Percentiles rank a stretch among this genome's conserved stretches.
Conservation (phyloP, 1,284 basidiomycete species). For the Phlebopus sp. region DNA sequence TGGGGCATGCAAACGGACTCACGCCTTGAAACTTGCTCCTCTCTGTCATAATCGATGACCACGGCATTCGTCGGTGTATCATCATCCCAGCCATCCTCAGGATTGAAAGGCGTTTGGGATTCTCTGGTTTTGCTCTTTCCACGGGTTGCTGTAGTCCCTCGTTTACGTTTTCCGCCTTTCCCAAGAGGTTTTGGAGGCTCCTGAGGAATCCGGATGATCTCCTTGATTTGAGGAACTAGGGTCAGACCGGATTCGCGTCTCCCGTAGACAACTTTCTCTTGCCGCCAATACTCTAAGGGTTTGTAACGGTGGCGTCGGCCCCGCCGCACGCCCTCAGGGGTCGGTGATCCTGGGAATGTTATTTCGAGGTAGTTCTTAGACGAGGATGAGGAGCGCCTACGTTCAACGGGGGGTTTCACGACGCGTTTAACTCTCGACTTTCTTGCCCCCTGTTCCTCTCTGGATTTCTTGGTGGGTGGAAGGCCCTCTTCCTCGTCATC, state of each 20-base stretch:
- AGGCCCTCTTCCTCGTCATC: slow-evolving; percentile 33
- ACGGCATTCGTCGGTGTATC: slow-evolving; percentile 66
- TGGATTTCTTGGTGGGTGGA: slow-evolving; percentile 30
- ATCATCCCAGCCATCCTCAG: slow-evolving; percentile 88
- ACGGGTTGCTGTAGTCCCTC: slow-evolving; percentile 31
- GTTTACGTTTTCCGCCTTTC: slow-evolving; percentile 41
- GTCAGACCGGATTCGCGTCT: slow-evolving; percentile 51
- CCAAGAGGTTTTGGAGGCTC: slow-evolving; percentile 58
- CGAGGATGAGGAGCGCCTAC: slow-evolving; percentile 16
- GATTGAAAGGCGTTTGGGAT: slow-evolving; percentile 42
- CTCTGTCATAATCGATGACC: slow-evolving; percentile 68
- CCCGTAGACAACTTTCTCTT: slow-evolving; percentile 84
- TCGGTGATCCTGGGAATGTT: slow-evolving; percentile 18
- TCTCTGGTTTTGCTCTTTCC: slow-evolving; percentile 44
- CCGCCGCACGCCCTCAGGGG: slow-evolving; percentile 67
- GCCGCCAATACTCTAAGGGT: slow-evolving; percentile 93
- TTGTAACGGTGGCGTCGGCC: slow-evolving; percentile 68
- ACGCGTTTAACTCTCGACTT: slow-evolving; percentile 31
- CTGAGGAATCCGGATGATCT: slow-evolving; percentile 78
- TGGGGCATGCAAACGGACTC: slow-evolving; percentile 32
- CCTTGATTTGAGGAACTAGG: slow-evolving; percentile 77
- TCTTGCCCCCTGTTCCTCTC: slow-evolving; percentile 35
- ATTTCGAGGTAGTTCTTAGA: slow-evolving; percentile 4
- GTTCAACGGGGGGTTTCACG: slow-evolving; percentile 11
- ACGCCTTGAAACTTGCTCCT: slow-evolving; percentile 68